phyloP scores from a whole-genome alignment of 495 filamentous ascomycete genomes.

The Penicillium samsonianum region DNA sequence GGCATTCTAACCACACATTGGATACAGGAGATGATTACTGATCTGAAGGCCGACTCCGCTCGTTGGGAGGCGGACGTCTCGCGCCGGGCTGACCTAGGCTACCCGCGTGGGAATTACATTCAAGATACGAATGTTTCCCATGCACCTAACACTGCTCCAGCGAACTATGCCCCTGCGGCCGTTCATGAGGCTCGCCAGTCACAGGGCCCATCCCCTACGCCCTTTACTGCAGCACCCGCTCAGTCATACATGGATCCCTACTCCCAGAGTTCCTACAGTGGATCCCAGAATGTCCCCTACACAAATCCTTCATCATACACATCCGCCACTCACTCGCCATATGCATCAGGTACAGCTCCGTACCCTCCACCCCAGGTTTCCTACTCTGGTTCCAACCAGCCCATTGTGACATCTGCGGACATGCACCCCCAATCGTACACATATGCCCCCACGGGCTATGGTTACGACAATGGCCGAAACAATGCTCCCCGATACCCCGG shows the following conservation, averaged over 20 bases:
- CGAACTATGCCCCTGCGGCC: slow-evolving; percentile 37
- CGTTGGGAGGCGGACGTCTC: slow-evolving; percentile 75
- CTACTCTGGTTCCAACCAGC: slow-evolving; percentile 40
- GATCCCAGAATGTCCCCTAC: slow-evolving; percentile 42
- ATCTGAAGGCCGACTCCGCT: slow-evolving; percentile 78
- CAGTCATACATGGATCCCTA: slow-evolving; percentile 42
- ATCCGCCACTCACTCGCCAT: slow-evolving; percentile 39
- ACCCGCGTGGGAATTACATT: slow-evolving; percentile 49
- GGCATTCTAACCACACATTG: slow-evolving; percentile 13
- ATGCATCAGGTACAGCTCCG: slow-evolving; percentile 38
- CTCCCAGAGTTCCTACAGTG: slow-evolving; percentile 37
- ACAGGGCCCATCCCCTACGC: slow-evolving; percentile 41
- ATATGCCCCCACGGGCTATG: slow-evolving; percentile 43
- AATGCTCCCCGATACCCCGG: slow-evolving; percentile 51
- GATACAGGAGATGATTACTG: slow-evolving; percentile 80
- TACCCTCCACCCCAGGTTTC: slow-evolving; percentile 42
- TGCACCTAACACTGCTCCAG: slow-evolving; percentile 39
- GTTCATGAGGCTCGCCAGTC: slow-evolving; percentile 42
- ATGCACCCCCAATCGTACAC: slow-evolving; percentile 46
- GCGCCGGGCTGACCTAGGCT: slow-evolving; percentile 50
- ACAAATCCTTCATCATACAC: slow-evolving; percentile 36
- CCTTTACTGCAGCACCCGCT: slow-evolving; percentile 42
- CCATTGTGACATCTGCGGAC: slow-evolving; percentile 40
- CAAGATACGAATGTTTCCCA: slow-evolving; percentile 46
- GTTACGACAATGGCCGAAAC: slow-evolving; percentile 46